Base-by-base conservation (phyloP, 768 basidiomycete genomes). In the Boletus vermiculosoides region DNA sequence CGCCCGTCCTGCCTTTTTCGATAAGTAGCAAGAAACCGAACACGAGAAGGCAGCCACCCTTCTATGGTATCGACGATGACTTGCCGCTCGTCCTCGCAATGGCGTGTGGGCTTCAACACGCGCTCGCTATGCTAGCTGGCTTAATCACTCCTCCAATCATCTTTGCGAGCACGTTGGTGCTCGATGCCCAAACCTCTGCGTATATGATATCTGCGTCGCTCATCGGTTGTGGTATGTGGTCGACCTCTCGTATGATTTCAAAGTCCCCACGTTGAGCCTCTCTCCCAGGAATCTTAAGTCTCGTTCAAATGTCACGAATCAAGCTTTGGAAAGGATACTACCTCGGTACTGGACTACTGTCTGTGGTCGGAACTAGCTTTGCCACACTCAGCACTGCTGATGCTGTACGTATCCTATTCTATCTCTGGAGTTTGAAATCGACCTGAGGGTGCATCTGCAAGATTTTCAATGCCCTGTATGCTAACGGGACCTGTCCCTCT, bases 91-190 rank as follows among this genome's bases (percentile, higher is more conserved):
- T 86, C 5, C 79, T 93, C 18, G 88, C 90, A 1, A 82, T 92
- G 33, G 77, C 87, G 1, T 84, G 83, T 59, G 91, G 92, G 0
- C 74, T 88, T 16, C 87, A 88, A 63, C 89, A 91, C 65, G 81
- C 87, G 2, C 81, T 92, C 11, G 89, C 88, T 2, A 92, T 92
- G 90, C 79, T 91, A 16, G 89, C 88, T 2, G 90, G 88, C 3
- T 76, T 91, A 42, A 90, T 92, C 63, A 89, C 88, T 0, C 92
- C 90, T 0, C 90, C 92, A 1, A 92, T 92, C 63, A 88, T 91
- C 56, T 86, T 92, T 62, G 83, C 88, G 1, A 82, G 80, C 50
- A 69, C 83, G 5, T 72, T 92, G 37, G 83, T 73, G 56, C 73
- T 92, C 20, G 84, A 88, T 48, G 64, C 78, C 2, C 71, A 71